Conservation (phyloP, 2,329 filamentous ascomycete species). For the Didymella pomorum region DNA sequence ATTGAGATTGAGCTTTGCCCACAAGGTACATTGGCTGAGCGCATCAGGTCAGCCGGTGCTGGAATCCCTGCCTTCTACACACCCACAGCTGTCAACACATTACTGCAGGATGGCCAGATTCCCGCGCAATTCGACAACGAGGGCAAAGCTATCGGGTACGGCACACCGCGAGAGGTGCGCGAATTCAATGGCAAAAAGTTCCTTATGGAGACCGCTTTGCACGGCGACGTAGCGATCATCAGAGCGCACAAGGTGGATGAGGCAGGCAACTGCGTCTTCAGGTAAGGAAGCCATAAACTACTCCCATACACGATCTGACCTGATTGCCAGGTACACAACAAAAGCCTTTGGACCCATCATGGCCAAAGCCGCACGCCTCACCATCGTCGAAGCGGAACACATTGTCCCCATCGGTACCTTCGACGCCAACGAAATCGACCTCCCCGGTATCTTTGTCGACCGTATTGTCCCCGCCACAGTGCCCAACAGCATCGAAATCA, state of each 20-base stretch:
- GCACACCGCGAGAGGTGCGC: constrained; percentile 72
- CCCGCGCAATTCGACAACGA: constrained; percentile 67
- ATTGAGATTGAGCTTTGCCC: constrained; percentile 80
- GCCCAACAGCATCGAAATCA: constrained; percentile 77
- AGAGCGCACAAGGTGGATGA: constrained; percentile 79
- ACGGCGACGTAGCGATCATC: constrained; percentile 78
- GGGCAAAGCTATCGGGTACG: constrained; percentile 68
- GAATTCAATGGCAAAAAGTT: constrained; percentile 76
- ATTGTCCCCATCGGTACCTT: constrained; percentile 91
- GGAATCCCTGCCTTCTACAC: constrained; percentile 86
- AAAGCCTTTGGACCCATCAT: constrained; percentile 61
- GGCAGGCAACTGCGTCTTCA: constrained; percentile 78
- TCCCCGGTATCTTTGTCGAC: constrained; percentile 92
- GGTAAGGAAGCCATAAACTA: constrained; percentile 25
- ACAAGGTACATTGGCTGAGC: constrained; percentile 76
- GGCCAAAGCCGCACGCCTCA: constrained; percentile 88
- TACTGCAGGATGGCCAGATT: constrained; percentile 72
- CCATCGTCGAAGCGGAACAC: constrained; percentile 93
- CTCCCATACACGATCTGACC: constrained; percentile 11
- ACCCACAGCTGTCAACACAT: constrained; percentile 71
- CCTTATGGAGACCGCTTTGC: constrained; percentile 78
- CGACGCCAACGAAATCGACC: constrained; percentile 80
- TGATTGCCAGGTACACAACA: constrained; percentile 42
- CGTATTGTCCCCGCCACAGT: constrained; percentile 82
- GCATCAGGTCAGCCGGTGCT: constrained; percentile 74